Base-by-base conservation (phyloP, 2,329 filamentous ascomycete genomes). In the Aspergillus cejpii region DNA sequence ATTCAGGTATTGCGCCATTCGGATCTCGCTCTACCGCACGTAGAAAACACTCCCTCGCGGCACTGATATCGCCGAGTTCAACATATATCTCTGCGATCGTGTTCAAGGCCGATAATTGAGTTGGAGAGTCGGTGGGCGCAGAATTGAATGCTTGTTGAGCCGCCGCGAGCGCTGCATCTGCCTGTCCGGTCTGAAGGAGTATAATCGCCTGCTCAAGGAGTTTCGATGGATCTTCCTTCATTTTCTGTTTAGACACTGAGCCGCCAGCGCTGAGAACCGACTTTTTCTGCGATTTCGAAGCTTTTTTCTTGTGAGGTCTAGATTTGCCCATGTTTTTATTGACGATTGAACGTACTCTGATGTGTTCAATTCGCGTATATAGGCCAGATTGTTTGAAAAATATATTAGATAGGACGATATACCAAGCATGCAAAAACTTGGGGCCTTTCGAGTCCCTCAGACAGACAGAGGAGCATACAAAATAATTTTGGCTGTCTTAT, bases 81-180 rank as follows among this genome's bases (percentile, higher is more conserved):
- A 95, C 77, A 57, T 81, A 77, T 59, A 94, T 87, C 58, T 94
- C 86, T 43, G 85, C 90, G 17, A 92, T 76, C 26, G 94, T 71
- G 54, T 84, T 87, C 39, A 90, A 70, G 1, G 85, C 84, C 8
- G 82, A 45, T 72, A 74, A 49, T 65, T 67, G 55, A 61, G 64
- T 53, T 5, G 61, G 53, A 6, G 63, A 66, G 23, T 66, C 62
- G 31, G 60, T 51, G 20, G 63, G 53, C 23, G 59, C 57, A 17
- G 60, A 51, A 8, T 63, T 60, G 20, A 81, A 70, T 1, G 78
- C 77, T 54, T 74, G 70, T 55, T 75, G 69, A 38, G 77, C 79
- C 27, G 74, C 59, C 37, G 71, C 61, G 19, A 83, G 73, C 19
- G 80, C 80, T 49, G 74, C 73, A 40, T 79, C 74, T 2, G 77